Base-by-base conservation (phyloP, 768 basidiomycete genomes). In the Sarcomyxa edulis region DNA sequence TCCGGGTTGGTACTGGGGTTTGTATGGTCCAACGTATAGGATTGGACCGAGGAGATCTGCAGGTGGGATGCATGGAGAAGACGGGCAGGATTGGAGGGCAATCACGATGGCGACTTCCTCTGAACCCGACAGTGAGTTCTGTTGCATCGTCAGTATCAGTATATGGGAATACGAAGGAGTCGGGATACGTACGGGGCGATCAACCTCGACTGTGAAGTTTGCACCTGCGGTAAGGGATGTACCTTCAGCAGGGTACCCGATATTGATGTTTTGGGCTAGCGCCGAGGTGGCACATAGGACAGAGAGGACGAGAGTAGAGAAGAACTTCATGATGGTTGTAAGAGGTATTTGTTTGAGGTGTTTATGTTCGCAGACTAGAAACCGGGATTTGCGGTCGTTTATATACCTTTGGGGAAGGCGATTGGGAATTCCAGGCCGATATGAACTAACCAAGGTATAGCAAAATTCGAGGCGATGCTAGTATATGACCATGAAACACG, bases 91-190 rank as follows among this genome's bases (percentile, higher is more conserved):
- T 24, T 40, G 31, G 29, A 61, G 30, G 1, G 53, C 56, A 35
- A 67, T 62, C 31, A 57, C 60, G 28, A 65, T 38, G 3, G 53
- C 60, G 23, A 64, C 57, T 33, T 67, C 63, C 10, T 45, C 36
- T 8, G 60, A 59, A 39, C 51, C 45, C 7, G 55, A 53, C 6
- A 62, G 52, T 4, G 54, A 46, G 49, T 58, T 46, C 63, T 61
- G 21, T 5, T 32, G 20, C 4, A 25, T 14, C 21, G n/a, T 6
- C 15, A 6, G 25, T 15, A 8, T 8, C 28, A 11, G 30, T 12
- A 9, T 30, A 30, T 12, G 7, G 8, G 29, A 18, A 8, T 18
- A 28, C 20, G 15, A 31, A 8, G 35, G 12, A 39, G 23, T 35
- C 10, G 21, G 12, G 32, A 14, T 9, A 46, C 58, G 23, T 43